Evolutionary conservation across 768 basidiomycete species (phyloP).

Genomic region (Xerocomus potaroensis): DNA sequence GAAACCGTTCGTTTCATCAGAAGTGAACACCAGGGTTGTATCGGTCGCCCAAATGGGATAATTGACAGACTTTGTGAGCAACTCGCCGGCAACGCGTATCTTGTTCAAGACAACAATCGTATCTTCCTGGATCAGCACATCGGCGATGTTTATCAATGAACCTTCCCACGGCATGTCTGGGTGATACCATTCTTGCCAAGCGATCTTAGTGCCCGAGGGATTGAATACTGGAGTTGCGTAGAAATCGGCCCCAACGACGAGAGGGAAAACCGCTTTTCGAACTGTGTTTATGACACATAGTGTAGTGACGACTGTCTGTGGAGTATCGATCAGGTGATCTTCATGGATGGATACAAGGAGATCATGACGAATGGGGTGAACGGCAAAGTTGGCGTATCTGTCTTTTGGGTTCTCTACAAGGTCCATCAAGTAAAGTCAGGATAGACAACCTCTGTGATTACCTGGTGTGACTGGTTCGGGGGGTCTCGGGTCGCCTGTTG

Average conservation of each 20-base stretch:
- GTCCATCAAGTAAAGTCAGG: neutral
- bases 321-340: slow-evolving; percentile 54
- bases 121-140: slow-evolving; percentile 33
- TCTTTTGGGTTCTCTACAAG: slow-evolving; percentile 26
- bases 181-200: slow-evolving; percentile 66
- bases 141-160: slow-evolving; percentile 48
- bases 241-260: slow-evolving; percentile 65
- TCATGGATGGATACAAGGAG: slow-evolving; percentile 63
- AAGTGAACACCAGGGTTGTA: slow-evolving; percentile 56
- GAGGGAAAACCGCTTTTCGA: slow-evolving; percentile 39
- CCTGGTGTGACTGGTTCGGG: slow-evolving; percentile 59
- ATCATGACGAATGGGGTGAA: slow-evolving; percentile 49
- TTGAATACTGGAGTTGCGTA: slow-evolving; percentile 61
- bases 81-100: slow-evolving; percentile 48
- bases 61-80: slow-evolving; percentile 44
- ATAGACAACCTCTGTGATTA: slow-evolving; percentile 28
- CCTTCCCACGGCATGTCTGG: slow-evolving; percentile 76
- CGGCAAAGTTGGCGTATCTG: slow-evolving; percentile 61
- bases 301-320: slow-evolving; percentile 40
- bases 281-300: slow-evolving; percentile 53
- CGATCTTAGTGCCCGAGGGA: slow-evolving; percentile 52
- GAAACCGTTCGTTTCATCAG: slow-evolving; percentile 56
- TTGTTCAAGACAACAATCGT: slow-evolving; percentile 35
- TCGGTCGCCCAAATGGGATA: slow-evolving; percentile 61
- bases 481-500: slow-evolving; percentile 25